Percentiles rank a stretch among this genome's conserved stretches.
These are phyloP conservation scores for Aspergillus brasiliensis DNA, from an alignment of 2,329 filamentous ascomycete species.

Conservation along the genomic window DNA sequence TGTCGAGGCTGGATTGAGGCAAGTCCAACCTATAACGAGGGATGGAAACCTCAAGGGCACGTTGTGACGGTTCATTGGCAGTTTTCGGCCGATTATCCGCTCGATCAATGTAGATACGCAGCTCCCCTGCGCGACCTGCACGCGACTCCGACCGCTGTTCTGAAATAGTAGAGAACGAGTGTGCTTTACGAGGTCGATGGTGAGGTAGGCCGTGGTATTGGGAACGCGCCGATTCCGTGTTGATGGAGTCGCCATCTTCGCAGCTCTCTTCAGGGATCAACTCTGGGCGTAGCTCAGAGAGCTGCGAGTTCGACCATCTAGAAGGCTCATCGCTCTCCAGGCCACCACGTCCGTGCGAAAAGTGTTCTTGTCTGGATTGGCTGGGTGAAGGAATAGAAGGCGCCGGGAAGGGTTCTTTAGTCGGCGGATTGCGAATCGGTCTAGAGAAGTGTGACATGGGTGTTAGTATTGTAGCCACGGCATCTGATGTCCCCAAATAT, in stretches of 20 bases:
- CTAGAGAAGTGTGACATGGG: constrained; percentile 23
- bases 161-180: constrained; percentile 76
- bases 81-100: constrained; percentile 66
- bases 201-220: constrained; percentile 25
- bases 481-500: constrained; percentile 14
- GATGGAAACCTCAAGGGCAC: constrained; percentile 72
- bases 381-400: constrained; percentile 53
- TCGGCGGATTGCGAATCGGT: constrained; percentile 39
- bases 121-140: constrained; percentile 61
- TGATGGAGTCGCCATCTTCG: constrained; percentile 27
- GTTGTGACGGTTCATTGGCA: constrained; percentile 59
- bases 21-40: constrained; percentile 83
- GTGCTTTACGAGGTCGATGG: constrained; percentile 60
- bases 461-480: constrained; percentile 16
- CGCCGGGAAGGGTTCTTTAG: constrained; percentile 34
- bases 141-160: constrained; percentile 54
- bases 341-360: constrained; percentile 41
- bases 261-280: constrained; percentile 27
- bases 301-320: constrained; percentile 45
- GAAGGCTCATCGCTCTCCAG: constrained; percentile 32
- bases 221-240: constrained; percentile 23
- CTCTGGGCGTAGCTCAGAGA: constrained; percentile 40
- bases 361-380: constrained; percentile 60
- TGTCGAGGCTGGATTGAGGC: constrained; percentile 74
- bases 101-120: constrained; percentile 79